Evolutionary conservation across 2,329 filamentous ascomycete species (phyloP), one percentile per base, ranked within the genome.

Genomic region (Verticillium dahliae): DNA sequence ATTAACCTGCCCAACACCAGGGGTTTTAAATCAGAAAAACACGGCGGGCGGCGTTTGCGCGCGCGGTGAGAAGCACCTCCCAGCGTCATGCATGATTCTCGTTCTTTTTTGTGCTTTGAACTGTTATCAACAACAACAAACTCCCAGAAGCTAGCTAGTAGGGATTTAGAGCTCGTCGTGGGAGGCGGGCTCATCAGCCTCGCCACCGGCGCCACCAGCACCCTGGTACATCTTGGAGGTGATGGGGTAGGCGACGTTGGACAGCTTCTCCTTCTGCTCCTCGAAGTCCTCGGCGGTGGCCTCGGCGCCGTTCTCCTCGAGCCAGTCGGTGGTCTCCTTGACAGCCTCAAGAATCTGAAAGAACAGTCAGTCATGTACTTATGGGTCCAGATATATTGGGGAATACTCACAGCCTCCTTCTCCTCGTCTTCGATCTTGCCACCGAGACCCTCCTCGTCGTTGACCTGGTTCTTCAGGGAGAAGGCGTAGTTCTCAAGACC

Each of bases 181-280:
- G 63, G 74, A 77, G 67, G 78, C 74, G 65, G 87, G 85, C 77
- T 88, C 90, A 68, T 91, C 90, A 64, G 87, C 89, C 65, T 80
- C 83, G 62, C 81, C 85, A 68, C 82, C 85, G 66, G 83, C 86
- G 68, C 84, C 88, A 60, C 74, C 77, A 70, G 85, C 87, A 71
- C 84, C 82, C 69, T 82, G 77, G 84, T 97, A 97, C 73, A 97
- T 85, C 88, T 99, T 99, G 83, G 91, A 96, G 71, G 95, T 99
- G 81, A 99, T 99, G 69, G 95, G 95, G 83, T 98, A 97, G 60
- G 95, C 95, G 67, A 97, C 91, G 77, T 90, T 90, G 71, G 91
- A 96, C 69, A 99, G 86, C 86, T 97, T 97, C 90, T 99, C 94
- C 85, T 96, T 97, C 85, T 98, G 94, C 87, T 99, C 95, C 80